Conservation (phyloP, 805 yeast species). For the Lachancea fermentati region DNA sequence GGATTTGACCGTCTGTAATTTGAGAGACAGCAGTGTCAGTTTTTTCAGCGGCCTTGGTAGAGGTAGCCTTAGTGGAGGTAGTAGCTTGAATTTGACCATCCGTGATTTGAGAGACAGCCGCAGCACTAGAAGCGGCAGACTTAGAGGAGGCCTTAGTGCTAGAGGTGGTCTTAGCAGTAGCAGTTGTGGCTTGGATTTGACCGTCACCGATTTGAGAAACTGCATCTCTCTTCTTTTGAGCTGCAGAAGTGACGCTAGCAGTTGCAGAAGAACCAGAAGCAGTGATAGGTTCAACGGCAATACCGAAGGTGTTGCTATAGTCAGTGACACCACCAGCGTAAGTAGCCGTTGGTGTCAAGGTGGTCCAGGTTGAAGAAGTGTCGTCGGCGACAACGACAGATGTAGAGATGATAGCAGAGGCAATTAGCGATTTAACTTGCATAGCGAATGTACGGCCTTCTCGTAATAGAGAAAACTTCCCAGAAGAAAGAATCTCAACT, state of each 20-base stretch:
- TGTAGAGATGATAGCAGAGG: conserved; percentile 15
- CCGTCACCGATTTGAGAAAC: conserved; percentile 59
- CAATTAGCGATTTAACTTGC: conserved; percentile 23
- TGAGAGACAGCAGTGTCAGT: conserved; percentile 34
- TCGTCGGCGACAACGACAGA: conserved; percentile 18
- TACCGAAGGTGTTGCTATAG: conserved; percentile 56
- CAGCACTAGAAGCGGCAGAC: conserved; percentile 35
- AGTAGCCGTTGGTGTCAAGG: conserved; percentile 59
- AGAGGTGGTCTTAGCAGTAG: conserved; percentile 29
- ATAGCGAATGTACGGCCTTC: conserved; percentile 12
- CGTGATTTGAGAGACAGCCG: conserved; percentile 34
- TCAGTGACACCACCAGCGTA: conserved; percentile 53
- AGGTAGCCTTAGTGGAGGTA: conserved; percentile 24
- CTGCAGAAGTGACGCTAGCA: conserved; percentile 26
- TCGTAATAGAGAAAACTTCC: neutral
- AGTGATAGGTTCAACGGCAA: conserved; percentile 52
- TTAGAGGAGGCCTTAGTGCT: conserved; percentile 32
- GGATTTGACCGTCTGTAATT: conserved; percentile 36
- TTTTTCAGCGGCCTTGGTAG: conserved; percentile 11
- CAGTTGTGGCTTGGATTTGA: conserved; percentile 47
- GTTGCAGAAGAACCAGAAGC: conserved; percentile 31
- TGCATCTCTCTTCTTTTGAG: conserved; percentile 38
- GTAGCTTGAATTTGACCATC: conserved; percentile 37
- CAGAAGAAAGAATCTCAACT: neutral
- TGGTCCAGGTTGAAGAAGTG: conserved; percentile 46